phyloP scores from a whole-genome alignment of 805 yeast species.

The Saccharomycodes ludwigii region DNA sequence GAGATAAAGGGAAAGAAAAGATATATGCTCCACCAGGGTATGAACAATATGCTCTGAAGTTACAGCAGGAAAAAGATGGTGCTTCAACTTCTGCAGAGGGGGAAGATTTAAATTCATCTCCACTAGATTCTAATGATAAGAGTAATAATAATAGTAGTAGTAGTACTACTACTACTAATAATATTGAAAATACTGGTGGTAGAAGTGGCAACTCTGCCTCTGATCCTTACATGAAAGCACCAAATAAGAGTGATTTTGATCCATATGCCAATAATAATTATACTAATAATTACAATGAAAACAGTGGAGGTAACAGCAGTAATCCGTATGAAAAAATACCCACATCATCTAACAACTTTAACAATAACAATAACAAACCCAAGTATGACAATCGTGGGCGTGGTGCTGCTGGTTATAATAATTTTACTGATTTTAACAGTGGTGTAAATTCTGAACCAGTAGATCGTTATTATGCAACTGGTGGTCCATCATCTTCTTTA shows the following conservation, averaged over 20 bases:
- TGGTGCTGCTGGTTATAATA: too few species aligned
- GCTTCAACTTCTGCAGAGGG: conserved; percentile 5
- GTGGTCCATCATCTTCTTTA: too few species aligned
- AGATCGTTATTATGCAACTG: too few species aligned
- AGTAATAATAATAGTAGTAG: too few species aligned
- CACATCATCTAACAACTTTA: too few species aligned
- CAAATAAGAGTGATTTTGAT: conserved; percentile 5
- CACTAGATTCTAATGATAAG: too few species aligned
- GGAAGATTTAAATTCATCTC: conserved; percentile 4
- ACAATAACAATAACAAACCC: not conserved
- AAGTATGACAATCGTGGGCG: conserved; percentile 4
- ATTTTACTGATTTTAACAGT: too few species aligned
- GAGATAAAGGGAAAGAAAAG: conserved; percentile 25
- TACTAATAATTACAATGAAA: too few species aligned
- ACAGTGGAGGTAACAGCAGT: not conserved
- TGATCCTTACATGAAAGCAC: conserved; percentile 4
- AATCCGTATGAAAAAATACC: conserved; percentile 7
- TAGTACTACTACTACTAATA: not conserved
- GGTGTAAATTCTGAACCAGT: too few species aligned
- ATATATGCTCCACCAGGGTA: conserved; percentile 30
- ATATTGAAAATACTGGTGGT: not conserved
- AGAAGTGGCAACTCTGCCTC: not conserved
- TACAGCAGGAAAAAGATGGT: conserved; percentile 6
- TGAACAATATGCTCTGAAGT: conserved; percentile 18
- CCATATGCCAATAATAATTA: conserved; percentile 7